Evolutionary conservation across 176 grass and related monocot genomes (phyloP), one percentile per base, ranked within the genome.

Genomic region (Pontederia paniculata): DNA sequence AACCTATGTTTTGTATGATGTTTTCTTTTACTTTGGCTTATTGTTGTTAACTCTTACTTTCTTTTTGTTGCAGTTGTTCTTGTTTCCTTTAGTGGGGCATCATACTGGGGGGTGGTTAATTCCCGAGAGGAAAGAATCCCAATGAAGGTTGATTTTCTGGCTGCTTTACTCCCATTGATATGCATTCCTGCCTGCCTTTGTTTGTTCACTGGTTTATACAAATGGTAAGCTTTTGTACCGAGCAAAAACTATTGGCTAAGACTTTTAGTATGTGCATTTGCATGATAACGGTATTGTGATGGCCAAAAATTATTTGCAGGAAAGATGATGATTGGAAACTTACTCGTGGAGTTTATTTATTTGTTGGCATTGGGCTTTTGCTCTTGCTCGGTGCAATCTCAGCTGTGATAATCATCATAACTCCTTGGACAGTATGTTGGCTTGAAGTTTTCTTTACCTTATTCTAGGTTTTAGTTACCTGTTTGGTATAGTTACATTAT

Each of bases 271-370:
- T 49, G 25, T 55, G 66, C 15, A 10, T 66, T 52, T 58, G 56
- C 62, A 50, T 64, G 22, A 21, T 69, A 16, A 45, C 56, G 48
- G 12, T 77, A 49, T 65, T 53, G 56, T 75, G 45, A 53, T 51
- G 46, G 19, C 62, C 17, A 21, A 12, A 70, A 81, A 83, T 55
- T 17, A 50, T 74, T 81, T 80, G 55, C 86, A 91, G 86, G 93
- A 98, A 84, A 72, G 93, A 98, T 79, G 93, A 98, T 82, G 93
- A 91, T 69, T 91, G 93, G 86, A 91, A 84, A 71, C 74, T 98
- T 64, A 84, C 86, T 53, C 80, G 54, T 58, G 93, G 86, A 58
- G 86, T 98, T 62, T 91, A 82, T 77, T 77, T 88, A 62, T 98
- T 98, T 53, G 62, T 91, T 71, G 80, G 86, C 60, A 98, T 98